phyloP scores from a whole-genome alignment of 1,284 basidiomycete species.

The Ceratobasidium sp. region DNA sequence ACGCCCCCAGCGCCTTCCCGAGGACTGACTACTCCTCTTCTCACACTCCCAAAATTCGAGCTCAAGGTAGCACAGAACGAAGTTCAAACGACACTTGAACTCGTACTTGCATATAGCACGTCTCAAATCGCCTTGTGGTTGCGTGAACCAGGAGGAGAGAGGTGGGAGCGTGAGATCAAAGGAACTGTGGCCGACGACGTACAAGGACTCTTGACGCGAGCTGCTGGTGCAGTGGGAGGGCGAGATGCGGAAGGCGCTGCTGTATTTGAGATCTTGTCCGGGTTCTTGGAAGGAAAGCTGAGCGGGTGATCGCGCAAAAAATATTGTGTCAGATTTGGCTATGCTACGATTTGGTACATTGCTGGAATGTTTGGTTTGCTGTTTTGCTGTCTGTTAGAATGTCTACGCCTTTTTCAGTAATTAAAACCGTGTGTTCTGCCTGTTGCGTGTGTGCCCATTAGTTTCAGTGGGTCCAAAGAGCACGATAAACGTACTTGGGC shows the following conservation, averaged over 20 bases:
- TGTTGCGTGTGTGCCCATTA: neutral
- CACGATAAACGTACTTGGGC: conserved; percentile 61
- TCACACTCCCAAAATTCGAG: conserved; percentile 54
- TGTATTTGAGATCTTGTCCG: conserved; percentile 55
- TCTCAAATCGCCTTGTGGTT: conserved; percentile 78
- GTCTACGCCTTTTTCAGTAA: conserved; percentile 75
- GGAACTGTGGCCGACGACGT: conserved; percentile 80
- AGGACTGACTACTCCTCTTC: conserved; percentile 44
- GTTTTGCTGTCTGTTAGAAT: conserved; percentile 59
- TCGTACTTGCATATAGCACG: conserved; percentile 72
- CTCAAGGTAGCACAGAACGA: conserved; percentile 63
- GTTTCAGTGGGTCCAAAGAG: neutral
- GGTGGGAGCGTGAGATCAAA: conserved; percentile 73
- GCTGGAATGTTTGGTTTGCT: conserved; percentile 42
- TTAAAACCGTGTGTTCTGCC: conserved; percentile 86
- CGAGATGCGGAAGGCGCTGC: conserved; percentile 57
- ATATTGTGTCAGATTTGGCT: neutral
- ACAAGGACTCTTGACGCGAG: conserved; percentile 56
- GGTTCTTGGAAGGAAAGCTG: conserved; percentile 62
- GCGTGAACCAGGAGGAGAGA: conserved; percentile 58
- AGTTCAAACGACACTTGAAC: conserved; percentile 69
- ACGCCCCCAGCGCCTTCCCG: conserved; percentile 49
- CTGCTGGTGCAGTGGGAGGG: conserved; percentile 66
- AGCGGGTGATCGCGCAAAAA: conserved; percentile 45
- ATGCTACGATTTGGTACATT: conserved; percentile 53